Percentiles rank a stretch among this genome's conserved stretches.
These are phyloP conservation scores for Centaurea solstitialis DNA, from an alignment of 129 eudicot species.

Conservation along the genomic window DNA sequence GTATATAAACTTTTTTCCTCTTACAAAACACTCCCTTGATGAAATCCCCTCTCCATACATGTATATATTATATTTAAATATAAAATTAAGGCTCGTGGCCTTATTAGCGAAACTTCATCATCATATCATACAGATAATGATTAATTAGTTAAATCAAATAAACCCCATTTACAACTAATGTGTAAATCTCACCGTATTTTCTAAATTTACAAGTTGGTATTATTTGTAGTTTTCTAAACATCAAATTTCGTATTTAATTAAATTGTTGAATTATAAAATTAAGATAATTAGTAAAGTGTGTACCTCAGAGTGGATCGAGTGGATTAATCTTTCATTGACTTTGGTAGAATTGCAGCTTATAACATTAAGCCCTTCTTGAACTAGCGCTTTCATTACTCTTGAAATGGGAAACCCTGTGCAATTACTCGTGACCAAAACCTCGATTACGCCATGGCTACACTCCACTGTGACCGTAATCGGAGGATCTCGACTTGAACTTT, in stretches of 20 bases:
- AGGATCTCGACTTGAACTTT: background rate
- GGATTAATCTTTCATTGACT: slow-evolving; percentile 32
- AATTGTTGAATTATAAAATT: background rate
- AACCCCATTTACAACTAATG: background rate
- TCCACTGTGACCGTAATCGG: background rate
- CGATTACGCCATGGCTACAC: slow-evolving; percentile 18
- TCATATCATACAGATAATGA: too few species aligned
- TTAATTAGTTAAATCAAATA: too few species aligned
- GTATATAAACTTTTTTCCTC: too few species aligned
- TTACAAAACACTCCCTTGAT: too few species aligned
- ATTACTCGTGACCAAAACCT: slow-evolving; percentile 34
- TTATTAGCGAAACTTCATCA: too few species aligned
- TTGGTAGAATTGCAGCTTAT: slow-evolving; percentile 33
- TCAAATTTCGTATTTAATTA: too few species aligned
- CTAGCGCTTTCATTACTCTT: slow-evolving; percentile 18
- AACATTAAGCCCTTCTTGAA: slow-evolving; percentile 21
- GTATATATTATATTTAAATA: background rate
- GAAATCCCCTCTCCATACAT: too few species aligned
- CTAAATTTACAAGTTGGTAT: background rate
- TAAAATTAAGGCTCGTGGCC: background rate
- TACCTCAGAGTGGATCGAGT: slow-evolving; percentile 40
- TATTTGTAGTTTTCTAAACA: background rate
- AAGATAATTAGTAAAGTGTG: background rate
- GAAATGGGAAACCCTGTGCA: slow-evolving; percentile 29
- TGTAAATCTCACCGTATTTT: background rate